Percentiles rank a stretch among this genome's conserved stretches.
phyloP scores from a whole-genome alignment of 2,329 filamentous ascomycete species.

The Shiraia bambusicola region DNA sequence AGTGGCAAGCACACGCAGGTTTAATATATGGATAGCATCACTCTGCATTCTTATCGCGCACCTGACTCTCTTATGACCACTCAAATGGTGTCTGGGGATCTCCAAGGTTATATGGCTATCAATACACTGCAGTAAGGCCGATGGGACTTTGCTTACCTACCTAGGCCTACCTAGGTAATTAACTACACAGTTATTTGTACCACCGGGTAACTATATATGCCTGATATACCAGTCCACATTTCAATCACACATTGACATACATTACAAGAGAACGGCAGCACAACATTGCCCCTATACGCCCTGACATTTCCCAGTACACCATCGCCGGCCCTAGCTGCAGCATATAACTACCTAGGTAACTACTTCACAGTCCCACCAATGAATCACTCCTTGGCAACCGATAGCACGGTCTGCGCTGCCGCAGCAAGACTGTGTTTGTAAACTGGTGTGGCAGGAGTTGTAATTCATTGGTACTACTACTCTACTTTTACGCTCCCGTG shows the following conservation, averaged over 20 bases:
- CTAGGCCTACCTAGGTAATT: no score
- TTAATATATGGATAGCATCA: no score
- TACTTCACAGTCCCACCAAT: slow-evolving; percentile 15
- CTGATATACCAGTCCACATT: no score
- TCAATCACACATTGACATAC: slow-evolving; percentile 5
- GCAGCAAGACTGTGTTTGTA: slow-evolving; percentile 26
- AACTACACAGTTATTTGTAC: slow-evolving; percentile 16
- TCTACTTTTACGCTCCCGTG: slow-evolving; percentile 18
- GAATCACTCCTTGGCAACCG: slow-evolving; percentile 9
- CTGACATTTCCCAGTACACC: slow-evolving; percentile 27
- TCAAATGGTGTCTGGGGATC: no score
- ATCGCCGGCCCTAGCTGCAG: slow-evolving; percentile 30
- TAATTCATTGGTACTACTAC: slow-evolving; percentile 31
- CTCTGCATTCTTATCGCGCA: no score
- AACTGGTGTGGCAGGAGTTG: slow-evolving; percentile 21
- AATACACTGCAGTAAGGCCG: no score
- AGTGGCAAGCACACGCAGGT: no score
- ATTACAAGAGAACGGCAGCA: slow-evolving; percentile 31
- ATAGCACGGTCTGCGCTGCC: slow-evolving; percentile 17
- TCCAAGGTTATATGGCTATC: no score
- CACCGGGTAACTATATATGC: slow-evolving; percentile 21
- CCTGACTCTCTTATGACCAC: no score
- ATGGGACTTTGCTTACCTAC: no score
- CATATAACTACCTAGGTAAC: slow-evolving; percentile 30
- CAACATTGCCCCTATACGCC: slow-evolving; percentile 23